Conservation (phyloP, 2,329 filamentous ascomycete genomes). For the Epichloe sibirici region DNA sequence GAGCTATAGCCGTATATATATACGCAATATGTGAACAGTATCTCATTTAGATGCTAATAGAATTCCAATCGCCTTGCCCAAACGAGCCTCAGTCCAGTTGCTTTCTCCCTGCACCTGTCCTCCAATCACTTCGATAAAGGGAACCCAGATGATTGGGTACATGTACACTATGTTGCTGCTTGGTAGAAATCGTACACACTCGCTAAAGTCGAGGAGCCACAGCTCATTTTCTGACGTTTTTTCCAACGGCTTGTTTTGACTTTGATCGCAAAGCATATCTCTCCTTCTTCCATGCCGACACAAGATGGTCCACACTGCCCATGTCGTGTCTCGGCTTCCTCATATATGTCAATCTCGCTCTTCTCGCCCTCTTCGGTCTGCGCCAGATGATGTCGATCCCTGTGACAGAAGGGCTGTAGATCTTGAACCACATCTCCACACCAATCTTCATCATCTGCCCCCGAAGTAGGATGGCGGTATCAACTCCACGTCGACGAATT, state of each 20-base stretch:
- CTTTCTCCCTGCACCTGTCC: too few species aligned
- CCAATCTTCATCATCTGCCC: conserved; percentile 77
- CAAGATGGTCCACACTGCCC: conserved; percentile 72
- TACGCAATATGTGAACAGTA: too few species aligned
- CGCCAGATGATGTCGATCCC: conserved; percentile 91
- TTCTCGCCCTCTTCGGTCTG: conserved; percentile 68
- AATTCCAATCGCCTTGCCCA: too few species aligned
- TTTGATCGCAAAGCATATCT: conserved; percentile 26
- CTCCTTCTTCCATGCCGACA: conserved; percentile 40
- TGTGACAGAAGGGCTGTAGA: conserved; percentile 80
- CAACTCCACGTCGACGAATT: conserved; percentile 76
- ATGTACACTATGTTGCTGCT: neutral
- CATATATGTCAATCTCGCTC: conserved; percentile 86
- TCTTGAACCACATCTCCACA: conserved; percentile 96
- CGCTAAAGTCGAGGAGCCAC: neutral
- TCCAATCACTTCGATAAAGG: too few species aligned
- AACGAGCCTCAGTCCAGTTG: too few species aligned
- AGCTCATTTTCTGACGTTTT: conserved; percentile 13
- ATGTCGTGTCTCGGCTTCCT: conserved; percentile 77
- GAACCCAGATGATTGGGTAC: neutral
- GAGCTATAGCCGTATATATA: too few species aligned
- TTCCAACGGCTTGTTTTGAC: conserved; percentile 17
- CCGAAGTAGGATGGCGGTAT: conserved; percentile 76
- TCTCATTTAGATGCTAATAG: too few species aligned
- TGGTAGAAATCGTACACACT: conserved; percentile 16